Evolutionary conservation across 1,284 basidiomycete species (phyloP).

Genomic region (Pseudozyma tsukubaensis): DNA sequence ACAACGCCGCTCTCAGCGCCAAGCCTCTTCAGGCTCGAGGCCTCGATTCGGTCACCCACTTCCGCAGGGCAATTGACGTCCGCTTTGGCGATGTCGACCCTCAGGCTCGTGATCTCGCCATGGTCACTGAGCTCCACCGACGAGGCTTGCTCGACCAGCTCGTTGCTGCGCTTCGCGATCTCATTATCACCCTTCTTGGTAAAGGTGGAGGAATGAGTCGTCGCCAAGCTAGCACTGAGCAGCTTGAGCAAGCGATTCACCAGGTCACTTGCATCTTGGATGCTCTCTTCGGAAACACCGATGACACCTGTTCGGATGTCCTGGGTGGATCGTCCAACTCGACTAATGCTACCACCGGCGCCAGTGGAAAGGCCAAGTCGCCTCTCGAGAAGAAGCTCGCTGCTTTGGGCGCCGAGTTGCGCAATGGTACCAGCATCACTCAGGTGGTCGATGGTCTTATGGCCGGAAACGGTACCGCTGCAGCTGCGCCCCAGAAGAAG

Average conservation of each 20-base stretch:
- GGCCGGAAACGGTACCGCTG: constrained; percentile 10
- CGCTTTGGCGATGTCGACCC: constrained; percentile 38
- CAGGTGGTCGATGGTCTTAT: constrained; percentile 36
- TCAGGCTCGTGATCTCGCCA: constrained; percentile 33
- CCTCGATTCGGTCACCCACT: constrained; percentile 28
- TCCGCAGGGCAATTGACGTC: constrained; percentile 37
- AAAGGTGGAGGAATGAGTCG: constrained; percentile 34
- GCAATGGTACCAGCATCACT: constrained; percentile 44
- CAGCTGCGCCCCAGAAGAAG: constrained; percentile 20
- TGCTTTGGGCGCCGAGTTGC: constrained; percentile 25
- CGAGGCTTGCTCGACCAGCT: constrained; percentile 56
- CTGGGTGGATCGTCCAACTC: constrained; percentile 30
- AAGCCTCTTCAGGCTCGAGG: constrained; percentile 34
- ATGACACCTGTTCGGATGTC: constrained; percentile 33
- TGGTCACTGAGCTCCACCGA: constrained; percentile 51
- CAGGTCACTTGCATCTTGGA: constrained; percentile 53
- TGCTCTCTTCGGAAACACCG: constrained; percentile 46
- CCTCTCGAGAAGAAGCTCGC: constrained; percentile 37
- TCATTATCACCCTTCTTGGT: constrained; percentile 52
- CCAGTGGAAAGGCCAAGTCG: constrained; percentile 13
- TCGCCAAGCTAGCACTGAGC: constrained; percentile 30
- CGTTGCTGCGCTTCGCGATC: constrained; percentile 44
- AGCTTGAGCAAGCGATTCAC: constrained; percentile 45
- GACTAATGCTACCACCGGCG: constrained; percentile 33
- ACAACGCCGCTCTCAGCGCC: constrained; percentile 24